Conservation (phyloP, 2,329 filamentous ascomycete genomes). For the Aspergillus japonicus region DNA sequence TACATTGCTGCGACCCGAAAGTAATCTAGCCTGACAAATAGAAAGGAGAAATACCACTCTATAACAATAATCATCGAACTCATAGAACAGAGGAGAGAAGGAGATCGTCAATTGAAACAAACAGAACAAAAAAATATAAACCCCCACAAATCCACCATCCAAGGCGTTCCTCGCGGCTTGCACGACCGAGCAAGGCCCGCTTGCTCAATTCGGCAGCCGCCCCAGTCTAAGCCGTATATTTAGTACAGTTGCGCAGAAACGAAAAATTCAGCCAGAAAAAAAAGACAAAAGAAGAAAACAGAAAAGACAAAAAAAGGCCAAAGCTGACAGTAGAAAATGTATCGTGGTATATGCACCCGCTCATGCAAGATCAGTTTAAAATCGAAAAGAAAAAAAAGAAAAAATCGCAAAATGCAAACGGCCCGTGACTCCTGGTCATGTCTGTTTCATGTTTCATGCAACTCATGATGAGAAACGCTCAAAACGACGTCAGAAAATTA, state of each 20-base stretch:
- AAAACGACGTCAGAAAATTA: slow-evolving; percentile 2
- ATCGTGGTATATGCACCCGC: not conserved
- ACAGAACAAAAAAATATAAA: not conserved
- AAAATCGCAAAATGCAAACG: slow-evolving; percentile 9
- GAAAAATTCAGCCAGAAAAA: not conserved
- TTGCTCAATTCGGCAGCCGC: slow-evolving; percentile 11
- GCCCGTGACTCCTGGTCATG: slow-evolving; percentile 10
- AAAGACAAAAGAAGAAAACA: slow-evolving; percentile 4
- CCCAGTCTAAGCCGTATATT: slow-evolving; percentile 11
- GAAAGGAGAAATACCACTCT: not conserved
- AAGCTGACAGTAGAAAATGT: not conserved
- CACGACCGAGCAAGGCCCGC: slow-evolving; percentile 11
- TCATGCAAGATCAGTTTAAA: not conserved
- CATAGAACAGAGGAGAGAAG: not conserved
- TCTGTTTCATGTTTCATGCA: slow-evolving; percentile 6
- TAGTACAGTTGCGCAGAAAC: slow-evolving; percentile 2
- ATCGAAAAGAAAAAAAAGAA: slow-evolving; percentile 6
- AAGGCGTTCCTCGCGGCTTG: slow-evolving; percentile 15
- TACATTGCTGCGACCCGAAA: slow-evolving; percentile 4
- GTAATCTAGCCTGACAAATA: not conserved
- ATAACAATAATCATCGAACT: not conserved
- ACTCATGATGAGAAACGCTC: slow-evolving; percentile 6
- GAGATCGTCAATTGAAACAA: not conserved
- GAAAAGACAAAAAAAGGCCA: slow-evolving; percentile 11
- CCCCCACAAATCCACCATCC: slow-evolving; percentile 9